Evolutionary conservation across 2,329 filamentous ascomycete genomes (phyloP), one percentile per base, ranked within the genome.

Genomic region (Colletotrichum musicola): DNA sequence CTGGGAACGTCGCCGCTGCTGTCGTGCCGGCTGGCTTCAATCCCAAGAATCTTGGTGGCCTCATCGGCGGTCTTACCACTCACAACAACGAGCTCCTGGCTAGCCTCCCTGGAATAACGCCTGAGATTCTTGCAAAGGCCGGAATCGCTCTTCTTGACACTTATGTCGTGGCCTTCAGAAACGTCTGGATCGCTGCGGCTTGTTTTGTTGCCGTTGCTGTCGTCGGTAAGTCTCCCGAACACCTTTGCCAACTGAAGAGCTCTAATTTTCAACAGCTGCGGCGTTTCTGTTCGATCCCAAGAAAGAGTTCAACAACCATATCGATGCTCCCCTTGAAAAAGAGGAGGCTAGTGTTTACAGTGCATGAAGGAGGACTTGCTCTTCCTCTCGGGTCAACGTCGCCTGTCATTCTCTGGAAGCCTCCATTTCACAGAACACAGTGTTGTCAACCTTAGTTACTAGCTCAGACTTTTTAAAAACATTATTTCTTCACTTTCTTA

Each of bases 251-350:
- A 5, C 42, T 55, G n/a, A 7, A 2, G 13, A 10, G 16, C 20
- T 18, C 60, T 40, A 7, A 62, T 1, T 40, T n/a, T 25, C 12
- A 6, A 9, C 9, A 62, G 60, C 42, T 40, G 49, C 60, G 12
- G 49, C 50, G 12, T 62, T 62, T 30, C 27, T 81, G 6, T 67
- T 76, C 12, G 79, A 81, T 54, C 77, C 75, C 1, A 73, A 70
- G 18, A 74, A 76, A 59, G 79, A 80, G 50, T 80, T 81, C 70
- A 81, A 78, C 64, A 79, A 75, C 71, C 76, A 75, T 42, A 79
- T 81, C 38, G 79, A 81, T 64, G 76, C 75, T 18, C 79, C 79
- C 1, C 73, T 77, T 3, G 79, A 81, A 69, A 77, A 78, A 59
- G 75, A 76, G 42, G 72, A 76, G 1, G 57, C 46, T 13, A 54